Base-by-base conservation (phyloP, 805 yeast species). In the Kuraishia molischiana region DNA sequence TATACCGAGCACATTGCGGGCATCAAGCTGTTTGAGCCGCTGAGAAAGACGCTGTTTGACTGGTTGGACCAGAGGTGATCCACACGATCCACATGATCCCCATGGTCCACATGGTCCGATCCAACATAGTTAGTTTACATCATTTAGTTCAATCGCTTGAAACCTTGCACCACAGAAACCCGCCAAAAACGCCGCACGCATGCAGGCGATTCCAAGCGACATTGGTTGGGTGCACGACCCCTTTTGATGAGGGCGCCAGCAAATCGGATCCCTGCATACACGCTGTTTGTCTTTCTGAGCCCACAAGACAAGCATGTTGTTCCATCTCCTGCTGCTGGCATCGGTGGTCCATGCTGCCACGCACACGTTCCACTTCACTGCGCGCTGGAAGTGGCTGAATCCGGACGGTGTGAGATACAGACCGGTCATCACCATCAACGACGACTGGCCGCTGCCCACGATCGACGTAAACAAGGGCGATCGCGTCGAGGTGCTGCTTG, bases 371-470 rank as follows among this genome's bases (percentile, higher is more conserved):
- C 69, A 74, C 57, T 82, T 73, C 75, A 68, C 78, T 30, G 68
- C 85, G 6, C 71, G 75, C 3, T 74, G 79, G 82, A 81, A 69
- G 47, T 59, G 46, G 65, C 82, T 74, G 3, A 72, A 72, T 51
- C 76, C 75, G 4, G 80, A 74, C 54, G 79, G 78, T 32, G 44
- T 46, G 24, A 49, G 45, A 28, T 69, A 63, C 40, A 58, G 72
- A 43, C 56, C 54, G 17, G 67, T 72, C 40, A 57, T 74, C 43
- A 68, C 74, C 14, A 67, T 72, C 56, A 72, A 74, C 51, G 64
- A 63, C 41, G 56, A 67, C 32, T 74, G 74, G 78, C 97, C 97
- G 42, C 77, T 92, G 70, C 98, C 98, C n/a, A 72, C 72, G 37
- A 61, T 90, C 48, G 67, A 74, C 35, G 86, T 85, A 44, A 68